Percentiles rank a stretch among this genome's conserved stretches.
Evolutionary conservation across 179 eudicot species (phyloP).

Genomic region (Patellifolia procumbens): DNA sequence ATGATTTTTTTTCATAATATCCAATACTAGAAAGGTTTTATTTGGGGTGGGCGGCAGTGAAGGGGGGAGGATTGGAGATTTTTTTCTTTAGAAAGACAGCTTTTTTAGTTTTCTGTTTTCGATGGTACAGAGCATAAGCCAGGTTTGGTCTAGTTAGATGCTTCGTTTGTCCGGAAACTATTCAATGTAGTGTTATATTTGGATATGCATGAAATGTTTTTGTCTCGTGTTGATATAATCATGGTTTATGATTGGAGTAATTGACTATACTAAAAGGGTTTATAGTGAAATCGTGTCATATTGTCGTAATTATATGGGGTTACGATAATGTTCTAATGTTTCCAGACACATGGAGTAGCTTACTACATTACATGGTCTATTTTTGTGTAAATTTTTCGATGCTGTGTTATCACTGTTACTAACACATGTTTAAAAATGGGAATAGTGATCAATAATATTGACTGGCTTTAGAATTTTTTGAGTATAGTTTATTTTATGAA

Average conservation of each 20-base stretch:
- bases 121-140: neutral
- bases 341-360: no score
- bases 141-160: no score
- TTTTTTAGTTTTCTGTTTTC: neutral
- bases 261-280: neutral
- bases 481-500: neutral
- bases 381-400: no score
- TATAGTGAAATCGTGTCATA: no score
- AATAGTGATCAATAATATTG: no score
- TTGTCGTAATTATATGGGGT: no score
- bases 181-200: neutral
- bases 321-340: no score
- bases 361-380: no score
- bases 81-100: neutral
- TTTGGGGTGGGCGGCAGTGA: slow-evolving; percentile 13
- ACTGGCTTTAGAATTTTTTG: no score
- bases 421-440: no score
- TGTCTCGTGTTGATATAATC: no score
- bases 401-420: no score
- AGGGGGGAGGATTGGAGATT: neutral
- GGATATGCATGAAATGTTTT: neutral
- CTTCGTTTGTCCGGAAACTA: neutral
- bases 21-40: slow-evolving; percentile 1
- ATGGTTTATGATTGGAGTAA: neutral
- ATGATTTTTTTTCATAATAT: neutral